These are phyloP conservation scores for Theileria orientalis DNA, from an alignment of 169 alveolate genomes.

Conservation along the genomic window DNA sequence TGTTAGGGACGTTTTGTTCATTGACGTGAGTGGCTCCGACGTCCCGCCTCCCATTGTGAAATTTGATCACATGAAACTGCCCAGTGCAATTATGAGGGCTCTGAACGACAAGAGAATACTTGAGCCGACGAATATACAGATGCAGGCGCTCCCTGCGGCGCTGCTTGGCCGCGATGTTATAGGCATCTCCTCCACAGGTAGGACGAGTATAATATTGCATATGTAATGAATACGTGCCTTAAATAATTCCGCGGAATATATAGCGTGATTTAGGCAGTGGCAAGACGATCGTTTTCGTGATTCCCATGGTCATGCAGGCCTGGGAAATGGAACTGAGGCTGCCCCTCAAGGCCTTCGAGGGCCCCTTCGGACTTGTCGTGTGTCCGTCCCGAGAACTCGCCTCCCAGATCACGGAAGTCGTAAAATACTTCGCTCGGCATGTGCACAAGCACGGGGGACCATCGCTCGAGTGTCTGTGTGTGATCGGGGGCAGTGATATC, in stretches of 20 bases:
- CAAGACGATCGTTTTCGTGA: constrained; percentile 88
- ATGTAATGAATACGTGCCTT: not conserved
- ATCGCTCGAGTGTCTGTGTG: constrained; percentile 66
- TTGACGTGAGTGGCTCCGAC: constrained; percentile 85
- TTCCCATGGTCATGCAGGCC: constrained; percentile 89
- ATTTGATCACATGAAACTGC: constrained; percentile 89
- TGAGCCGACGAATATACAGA: constrained; percentile 91
- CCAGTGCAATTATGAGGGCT: constrained; percentile 82
- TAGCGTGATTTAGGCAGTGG: constrained; percentile 81
- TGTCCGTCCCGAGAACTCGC: constrained; percentile 95
- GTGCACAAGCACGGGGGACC: constrained; percentile 73
- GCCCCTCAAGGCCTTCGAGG: constrained; percentile 80
- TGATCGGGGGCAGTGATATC: constrained; percentile 83
- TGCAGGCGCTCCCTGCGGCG: constrained; percentile 89
- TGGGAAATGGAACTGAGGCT: constrained; percentile 82
- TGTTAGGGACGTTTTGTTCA: constrained; percentile 72
- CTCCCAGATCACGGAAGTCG: constrained; percentile 83
- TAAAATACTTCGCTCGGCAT: constrained; percentile 70
- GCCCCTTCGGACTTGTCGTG: constrained; percentile 89
- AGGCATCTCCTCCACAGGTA: constrained; percentile 90
- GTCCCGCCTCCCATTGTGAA: constrained; percentile 91
- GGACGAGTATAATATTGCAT: not conserved
- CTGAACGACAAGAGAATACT: constrained; percentile 82
- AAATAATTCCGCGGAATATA: not conserved
- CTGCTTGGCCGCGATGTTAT: constrained; percentile 88